Percentiles rank a stretch among this genome's conserved stretches.
Evolutionary conservation across 2,329 filamentous ascomycete genomes (phyloP).

Genomic region (Talaromyces funiculosus): DNA sequence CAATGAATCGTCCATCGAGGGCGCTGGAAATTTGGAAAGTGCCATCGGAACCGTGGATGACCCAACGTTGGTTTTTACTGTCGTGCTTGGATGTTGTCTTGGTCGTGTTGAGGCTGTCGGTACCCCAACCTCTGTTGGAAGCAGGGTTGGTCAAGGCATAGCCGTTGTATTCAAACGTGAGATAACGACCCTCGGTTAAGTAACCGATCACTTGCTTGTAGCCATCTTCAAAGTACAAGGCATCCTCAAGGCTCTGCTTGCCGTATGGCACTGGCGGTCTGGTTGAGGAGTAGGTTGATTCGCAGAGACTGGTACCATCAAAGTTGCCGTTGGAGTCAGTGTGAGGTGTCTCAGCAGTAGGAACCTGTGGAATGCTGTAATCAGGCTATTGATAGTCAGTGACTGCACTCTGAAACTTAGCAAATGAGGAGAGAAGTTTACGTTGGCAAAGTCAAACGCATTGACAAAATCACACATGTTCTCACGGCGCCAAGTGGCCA

Average conservation of each 20-base stretch:
- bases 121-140: slow-evolving; percentile 12
- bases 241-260: slow-evolving; percentile 29
- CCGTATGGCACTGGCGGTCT: slow-evolving; percentile 48
- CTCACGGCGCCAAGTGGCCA: slow-evolving; percentile 43
- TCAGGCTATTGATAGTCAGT: slow-evolving; percentile 35
- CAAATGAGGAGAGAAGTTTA: slow-evolving; percentile 12
- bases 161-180: slow-evolving; percentile 47
- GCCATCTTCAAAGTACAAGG: slow-evolving; percentile 46
- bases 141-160: slow-evolving; percentile 37
- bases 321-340: slow-evolving; percentile 40
- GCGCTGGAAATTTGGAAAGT: slow-evolving; percentile 40
- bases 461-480: slow-evolving; percentile 48
- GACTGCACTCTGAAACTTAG: neutral
- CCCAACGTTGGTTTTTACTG: slow-evolving; percentile 44
- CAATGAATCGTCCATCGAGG: slow-evolving; percentile 34
- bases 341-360: slow-evolving; percentile 41
- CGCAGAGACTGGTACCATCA: slow-evolving; percentile 43
- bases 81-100: slow-evolving; percentile 32
- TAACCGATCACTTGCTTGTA: slow-evolving; percentile 50
- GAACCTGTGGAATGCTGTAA: slow-evolving; percentile 44
- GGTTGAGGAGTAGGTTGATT: slow-evolving; percentile 32
- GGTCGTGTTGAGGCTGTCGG: too few relatives aligned
- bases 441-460: slow-evolving; percentile 36
- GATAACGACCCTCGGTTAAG: slow-evolving; percentile 51
- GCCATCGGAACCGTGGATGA: slow-evolving; percentile 41